phyloP scores from a whole-genome alignment of 441 rosid species.

The Adansonia grandidieri region DNA sequence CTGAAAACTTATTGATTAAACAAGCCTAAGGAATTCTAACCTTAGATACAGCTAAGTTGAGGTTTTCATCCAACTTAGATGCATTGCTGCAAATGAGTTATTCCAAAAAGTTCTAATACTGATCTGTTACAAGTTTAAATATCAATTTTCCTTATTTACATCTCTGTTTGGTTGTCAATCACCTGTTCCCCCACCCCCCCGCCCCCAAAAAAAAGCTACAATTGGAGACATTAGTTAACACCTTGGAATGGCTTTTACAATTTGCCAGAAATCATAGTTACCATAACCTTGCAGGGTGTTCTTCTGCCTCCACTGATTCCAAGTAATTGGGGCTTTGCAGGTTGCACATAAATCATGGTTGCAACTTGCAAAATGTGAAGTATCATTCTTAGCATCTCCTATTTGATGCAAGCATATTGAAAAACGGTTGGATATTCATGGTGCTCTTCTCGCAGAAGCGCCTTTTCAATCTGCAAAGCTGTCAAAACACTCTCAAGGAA shows the following conservation, averaged over 20 bases:
- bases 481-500: slow-evolving; percentile 1
- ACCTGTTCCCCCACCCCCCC: not conserved
- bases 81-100: slow-evolving; percentile 2
- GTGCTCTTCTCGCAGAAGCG: not conserved
- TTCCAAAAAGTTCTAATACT: not conserved
- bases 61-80: not conserved
- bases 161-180: not conserved
- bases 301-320: not conserved
- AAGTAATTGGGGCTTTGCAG: not conserved
- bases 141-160: not conserved
- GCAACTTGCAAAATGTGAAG: not conserved
- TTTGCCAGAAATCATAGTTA: not conserved
- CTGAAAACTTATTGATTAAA: slow-evolving; percentile 1
- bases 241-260: not conserved
- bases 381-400: not conserved
- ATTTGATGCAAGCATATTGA: not conserved
- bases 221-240: not conserved
- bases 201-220: not conserved
- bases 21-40: not conserved
- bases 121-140: slow-evolving; percentile 3
- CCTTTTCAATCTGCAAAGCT: not conserved
- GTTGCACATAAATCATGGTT: not conserved
- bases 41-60: slow-evolving; percentile 8
- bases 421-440: not conserved
- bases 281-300: not conserved